A percentile compares a stretch with the other conserved stretches of the same genome.
phyloP scores from a whole-genome alignment of 208 protist species.

The Strigomonas galati region DNA sequence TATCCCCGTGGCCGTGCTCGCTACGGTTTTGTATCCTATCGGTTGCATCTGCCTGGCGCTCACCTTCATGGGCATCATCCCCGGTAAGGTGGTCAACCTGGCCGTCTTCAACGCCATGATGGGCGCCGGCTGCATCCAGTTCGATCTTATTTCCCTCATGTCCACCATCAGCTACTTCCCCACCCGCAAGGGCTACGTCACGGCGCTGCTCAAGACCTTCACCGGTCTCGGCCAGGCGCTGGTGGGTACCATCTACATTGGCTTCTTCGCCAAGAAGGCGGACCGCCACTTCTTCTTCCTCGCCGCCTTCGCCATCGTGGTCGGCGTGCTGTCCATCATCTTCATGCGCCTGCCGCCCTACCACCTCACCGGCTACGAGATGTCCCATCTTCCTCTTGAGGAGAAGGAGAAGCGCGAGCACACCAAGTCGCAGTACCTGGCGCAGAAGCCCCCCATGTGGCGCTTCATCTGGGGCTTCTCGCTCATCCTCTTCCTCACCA shows the following conservation, averaged over 20 bases:
- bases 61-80: constrained; percentile 27
- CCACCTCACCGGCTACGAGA: constrained; percentile 22
- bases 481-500: constrained; percentile 25
- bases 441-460: constrained; percentile 22
- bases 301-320: constrained; percentile 12
- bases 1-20: constrained; percentile 23
- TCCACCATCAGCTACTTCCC: constrained; percentile 40
- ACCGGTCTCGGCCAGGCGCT: constrained; percentile 45
- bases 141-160: constrained; percentile 31
- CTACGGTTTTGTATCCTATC: constrained; percentile 22
- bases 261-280: constrained; percentile 27
- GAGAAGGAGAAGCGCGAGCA: constrained; percentile 9
- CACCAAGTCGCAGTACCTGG: constrained; percentile 23
- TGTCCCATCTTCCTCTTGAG: constrained; percentile 11
- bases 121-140: constrained; percentile 22
- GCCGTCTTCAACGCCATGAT: constrained; percentile 25
- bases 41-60: constrained; percentile 24
- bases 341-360: constrained; percentile 34
- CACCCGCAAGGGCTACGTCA: constrained; percentile 25
- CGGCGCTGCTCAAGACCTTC: constrained; percentile 45
- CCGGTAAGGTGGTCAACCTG: constrained; percentile 18
- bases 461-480: constrained; percentile 29
- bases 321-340: constrained; percentile 21
- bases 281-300: constrained; percentile 38
- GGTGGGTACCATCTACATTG: constrained; percentile 35